phyloP scores from a whole-genome alignment of 2,329 filamentous ascomycete species.

The Plenodomus tracheiphilus region DNA sequence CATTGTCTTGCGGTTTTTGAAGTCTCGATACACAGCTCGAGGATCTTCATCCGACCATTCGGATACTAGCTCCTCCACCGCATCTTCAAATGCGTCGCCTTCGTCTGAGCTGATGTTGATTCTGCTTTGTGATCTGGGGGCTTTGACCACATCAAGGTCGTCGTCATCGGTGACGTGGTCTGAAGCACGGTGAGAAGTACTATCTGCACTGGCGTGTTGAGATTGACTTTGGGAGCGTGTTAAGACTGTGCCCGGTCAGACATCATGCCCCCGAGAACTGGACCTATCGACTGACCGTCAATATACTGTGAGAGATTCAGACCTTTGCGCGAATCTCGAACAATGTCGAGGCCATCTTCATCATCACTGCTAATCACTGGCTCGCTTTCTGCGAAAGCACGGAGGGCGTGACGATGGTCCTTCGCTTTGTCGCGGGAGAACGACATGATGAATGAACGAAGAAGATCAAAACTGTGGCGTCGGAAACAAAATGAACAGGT shows the following conservation, averaged over 20 bases:
- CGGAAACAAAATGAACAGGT: too few relatives aligned
- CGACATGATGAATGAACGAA: slow-evolving; percentile 15
- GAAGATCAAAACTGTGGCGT: too few relatives aligned
- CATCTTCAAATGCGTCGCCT: slow-evolving; percentile 10
- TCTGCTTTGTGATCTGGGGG: background rate
- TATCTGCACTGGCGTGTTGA: slow-evolving; percentile 11
- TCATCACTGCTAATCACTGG: slow-evolving; percentile 39
- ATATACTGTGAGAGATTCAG: slow-evolving; percentile 41
- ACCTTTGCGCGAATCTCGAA: slow-evolving; percentile 36
- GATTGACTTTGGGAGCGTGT: slow-evolving; percentile 32
- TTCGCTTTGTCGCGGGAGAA: slow-evolving; percentile 14
- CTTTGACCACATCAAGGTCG: slow-evolving; percentile 2
- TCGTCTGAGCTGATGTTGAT: slow-evolving; percentile 6
- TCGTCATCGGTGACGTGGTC: slow-evolving; percentile 16
- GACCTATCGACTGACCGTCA: slow-evolving; percentile 23
- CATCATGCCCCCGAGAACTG: background rate
- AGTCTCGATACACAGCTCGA: slow-evolving; percentile 63
- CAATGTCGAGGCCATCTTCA: slow-evolving; percentile 49
- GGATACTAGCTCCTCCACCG: slow-evolving; percentile 14
- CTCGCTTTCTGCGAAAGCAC: slow-evolving; percentile 33
- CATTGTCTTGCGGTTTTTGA: slow-evolving; percentile 61
- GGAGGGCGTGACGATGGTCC: slow-evolving; percentile 20
- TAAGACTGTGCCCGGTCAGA: slow-evolving; percentile 24
- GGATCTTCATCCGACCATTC: slow-evolving; percentile 58
- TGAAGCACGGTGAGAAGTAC: background rate